Conservation (phyloP, 495 filamentous ascomycete genomes). For the Penicillium pulvis region DNA sequence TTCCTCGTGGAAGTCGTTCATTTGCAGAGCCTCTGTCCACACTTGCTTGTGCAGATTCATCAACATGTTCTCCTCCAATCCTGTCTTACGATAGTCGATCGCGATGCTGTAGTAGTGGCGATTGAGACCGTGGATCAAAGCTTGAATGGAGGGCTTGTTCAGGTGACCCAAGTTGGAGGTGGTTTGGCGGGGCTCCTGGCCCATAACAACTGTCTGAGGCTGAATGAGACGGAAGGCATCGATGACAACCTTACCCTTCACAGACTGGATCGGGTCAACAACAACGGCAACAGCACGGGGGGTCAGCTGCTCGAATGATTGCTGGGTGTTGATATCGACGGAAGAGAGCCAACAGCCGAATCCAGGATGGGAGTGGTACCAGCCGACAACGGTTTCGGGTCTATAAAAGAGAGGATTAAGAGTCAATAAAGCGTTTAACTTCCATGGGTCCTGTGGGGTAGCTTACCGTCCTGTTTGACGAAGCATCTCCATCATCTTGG, state of each 20-base stretch:
- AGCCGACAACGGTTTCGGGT: conserved; percentile 95
- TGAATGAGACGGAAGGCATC: conserved; percentile 99
- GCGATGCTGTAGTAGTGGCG: conserved; percentile 98
- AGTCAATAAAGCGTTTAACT: conserved; percentile 2
- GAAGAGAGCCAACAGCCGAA: conserved; percentile 99
- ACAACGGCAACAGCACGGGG: conserved; percentile 96
- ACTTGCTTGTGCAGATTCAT: conserved; percentile 99
- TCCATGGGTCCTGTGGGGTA: background rate
- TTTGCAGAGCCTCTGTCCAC: conserved; percentile 96
- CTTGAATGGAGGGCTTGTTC: conserved; percentile 98
- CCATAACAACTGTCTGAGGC: conserved; percentile 97
- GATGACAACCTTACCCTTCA: conserved; percentile 99
- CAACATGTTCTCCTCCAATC: conserved; percentile 97
- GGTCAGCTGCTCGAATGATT: conserved; percentile 97
- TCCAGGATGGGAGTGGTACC: conserved; percentile 99
- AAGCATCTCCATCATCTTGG: conserved; percentile 99
- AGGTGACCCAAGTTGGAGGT: conserved; percentile 97
- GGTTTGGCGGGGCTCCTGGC: conserved; percentile 96
- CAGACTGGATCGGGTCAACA: conserved; percentile 97
- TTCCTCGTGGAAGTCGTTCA: conserved; percentile 93
- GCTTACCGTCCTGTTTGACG: conserved; percentile 90
- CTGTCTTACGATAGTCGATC: conserved; percentile 97
- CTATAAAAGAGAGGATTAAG: conserved; percentile 42
- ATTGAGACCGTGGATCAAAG: conserved; percentile 97
- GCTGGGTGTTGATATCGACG: conserved; percentile 99